Evolutionary conservation across 2,329 filamentous ascomycete species (phyloP).

Genomic region (Ophiosphaerella narmari): DNA sequence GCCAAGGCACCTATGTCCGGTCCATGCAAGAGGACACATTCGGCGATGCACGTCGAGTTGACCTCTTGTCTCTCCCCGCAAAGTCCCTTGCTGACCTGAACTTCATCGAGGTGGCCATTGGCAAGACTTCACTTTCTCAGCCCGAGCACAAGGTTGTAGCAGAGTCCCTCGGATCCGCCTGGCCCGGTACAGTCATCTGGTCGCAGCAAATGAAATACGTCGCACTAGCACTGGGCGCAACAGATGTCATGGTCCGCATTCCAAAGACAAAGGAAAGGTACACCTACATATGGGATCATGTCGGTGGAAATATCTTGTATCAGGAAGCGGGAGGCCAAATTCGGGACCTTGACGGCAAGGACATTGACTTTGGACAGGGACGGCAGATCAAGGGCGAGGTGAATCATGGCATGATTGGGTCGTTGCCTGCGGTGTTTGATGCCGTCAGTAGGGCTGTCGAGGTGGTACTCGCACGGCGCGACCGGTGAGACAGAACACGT

Average conservation of each 20-base stretch:
- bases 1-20: constrained; percentile 51
- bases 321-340: constrained; percentile 57
- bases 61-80: constrained; percentile 15
- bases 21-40: constrained; percentile 44
- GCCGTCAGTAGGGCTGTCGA: constrained; percentile 32
- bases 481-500: not conserved
- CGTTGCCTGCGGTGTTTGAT: constrained; percentile 34
- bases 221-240: constrained; percentile 56
- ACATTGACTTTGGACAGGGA: constrained; percentile 53
- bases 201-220: constrained; percentile 61
- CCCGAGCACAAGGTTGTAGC: constrained; percentile 45
- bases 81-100: constrained; percentile 42
- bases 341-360: constrained; percentile 56
- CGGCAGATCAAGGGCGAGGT: constrained; percentile 37
- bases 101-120: constrained; percentile 54
- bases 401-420: constrained; percentile 44
- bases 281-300: constrained; percentile 62
- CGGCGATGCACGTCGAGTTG: constrained; percentile 39
- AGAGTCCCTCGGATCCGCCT: constrained; percentile 45
- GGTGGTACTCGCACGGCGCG: constrained; percentile 23
- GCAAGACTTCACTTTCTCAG: constrained; percentile 45
- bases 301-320: constrained; percentile 57
- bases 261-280: constrained; percentile 50
- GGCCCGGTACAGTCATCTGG: constrained; percentile 58
- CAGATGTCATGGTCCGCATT: constrained; percentile 56